These are phyloP conservation scores for Whalleya microplaca DNA, from an alignment of 2,329 filamentous ascomycete species.

Conservation along the genomic window DNA sequence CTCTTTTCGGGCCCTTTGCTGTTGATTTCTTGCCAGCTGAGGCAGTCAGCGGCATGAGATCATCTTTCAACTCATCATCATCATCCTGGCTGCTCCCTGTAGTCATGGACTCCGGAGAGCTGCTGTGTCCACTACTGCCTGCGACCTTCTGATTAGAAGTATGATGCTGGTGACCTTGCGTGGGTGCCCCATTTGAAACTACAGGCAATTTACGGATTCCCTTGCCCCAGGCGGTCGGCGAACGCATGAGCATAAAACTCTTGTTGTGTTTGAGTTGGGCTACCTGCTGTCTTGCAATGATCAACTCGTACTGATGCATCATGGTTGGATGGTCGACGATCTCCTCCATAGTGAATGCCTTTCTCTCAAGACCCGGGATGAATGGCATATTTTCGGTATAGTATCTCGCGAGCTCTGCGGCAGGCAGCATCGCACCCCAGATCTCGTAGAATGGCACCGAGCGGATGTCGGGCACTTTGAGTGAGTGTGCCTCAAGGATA, in stretches of 20 bases:
- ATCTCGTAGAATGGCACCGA: conserved; percentile 55
- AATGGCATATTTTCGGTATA: conserved; percentile 48
- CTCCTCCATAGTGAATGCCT: conserved; percentile 49
- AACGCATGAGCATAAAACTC: conserved; percentile 26
- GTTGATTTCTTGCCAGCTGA: not conserved
- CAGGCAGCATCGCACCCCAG: conserved; percentile 53
- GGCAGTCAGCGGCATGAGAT: not conserved
- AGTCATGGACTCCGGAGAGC: conserved; percentile 36
- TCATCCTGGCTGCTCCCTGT: conserved; percentile 34
- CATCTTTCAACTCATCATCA: conserved; percentile 26
- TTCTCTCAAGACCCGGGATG: conserved; percentile 42
- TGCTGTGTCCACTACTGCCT: conserved; percentile 20
- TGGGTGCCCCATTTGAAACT: conserved; percentile 6
- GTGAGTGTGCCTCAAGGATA: conserved; percentile 44
- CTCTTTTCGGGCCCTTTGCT: conserved; percentile 6
- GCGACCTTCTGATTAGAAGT: conserved; percentile 11
- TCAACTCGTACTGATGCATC: conserved; percentile 50
- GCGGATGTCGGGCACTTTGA: conserved; percentile 48
- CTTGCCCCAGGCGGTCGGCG: conserved; percentile 29
- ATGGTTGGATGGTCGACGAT: conserved; percentile 56
- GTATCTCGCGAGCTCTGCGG: conserved; percentile 49
- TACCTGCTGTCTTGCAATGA: conserved; percentile 35
- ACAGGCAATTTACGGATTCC: conserved; percentile 28
- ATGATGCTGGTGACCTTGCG: conserved; percentile 3
- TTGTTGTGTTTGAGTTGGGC: conserved; percentile 24